Percentiles rank a stretch among this genome's conserved stretches.
Conservation (phyloP, 1,139 yeast species). For the Suhomyces terraborum region DNA sequence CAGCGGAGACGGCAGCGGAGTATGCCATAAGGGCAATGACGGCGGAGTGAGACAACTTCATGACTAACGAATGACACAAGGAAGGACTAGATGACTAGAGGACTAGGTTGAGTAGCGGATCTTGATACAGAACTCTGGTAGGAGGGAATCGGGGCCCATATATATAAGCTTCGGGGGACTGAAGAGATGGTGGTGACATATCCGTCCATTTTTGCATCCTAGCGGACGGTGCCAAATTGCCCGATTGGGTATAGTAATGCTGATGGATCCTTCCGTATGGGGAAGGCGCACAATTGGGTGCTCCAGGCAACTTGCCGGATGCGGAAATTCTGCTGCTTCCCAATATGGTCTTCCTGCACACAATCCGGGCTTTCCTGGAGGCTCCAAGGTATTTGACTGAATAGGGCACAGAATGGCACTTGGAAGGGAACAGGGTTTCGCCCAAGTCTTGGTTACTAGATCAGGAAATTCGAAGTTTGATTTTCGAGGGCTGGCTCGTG, state of each 20-base stretch:
- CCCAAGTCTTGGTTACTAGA: slow-evolving; percentile 10
- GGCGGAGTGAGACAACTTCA: slow-evolving; percentile 34
- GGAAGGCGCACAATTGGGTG: no score
- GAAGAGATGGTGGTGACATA: slow-evolving; percentile 1
- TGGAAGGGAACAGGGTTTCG: no score
- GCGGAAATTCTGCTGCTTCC: slow-evolving; percentile 6
- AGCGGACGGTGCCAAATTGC: slow-evolving; percentile 6
- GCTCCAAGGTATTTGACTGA: no score
- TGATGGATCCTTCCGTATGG: slow-evolving; percentile 1
- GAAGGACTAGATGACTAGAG: not conserved
- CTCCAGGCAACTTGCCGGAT: slow-evolving; percentile 3
- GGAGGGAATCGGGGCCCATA: not conserved
- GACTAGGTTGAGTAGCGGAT: no score
- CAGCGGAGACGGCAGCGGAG: slow-evolving; percentile 30
- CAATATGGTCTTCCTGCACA: slow-evolving; percentile 6
- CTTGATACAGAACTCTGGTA: not conserved
- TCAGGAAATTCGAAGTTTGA: slow-evolving; percentile 1
- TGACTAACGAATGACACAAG: slow-evolving; percentile 14
- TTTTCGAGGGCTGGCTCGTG: slow-evolving; percentile 3
- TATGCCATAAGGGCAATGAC: slow-evolving; percentile 33
- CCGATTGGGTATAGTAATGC: slow-evolving; percentile 9
- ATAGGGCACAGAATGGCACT: no score
- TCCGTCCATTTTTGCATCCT: slow-evolving; percentile 9
- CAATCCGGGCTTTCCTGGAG: slow-evolving; percentile 1
- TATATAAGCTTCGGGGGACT: not conserved